Evolutionary conservation across 148 eudicot genomes (phyloP), one percentile per base, ranked within the genome.

Genomic region (Vaccinium darrowii): DNA sequence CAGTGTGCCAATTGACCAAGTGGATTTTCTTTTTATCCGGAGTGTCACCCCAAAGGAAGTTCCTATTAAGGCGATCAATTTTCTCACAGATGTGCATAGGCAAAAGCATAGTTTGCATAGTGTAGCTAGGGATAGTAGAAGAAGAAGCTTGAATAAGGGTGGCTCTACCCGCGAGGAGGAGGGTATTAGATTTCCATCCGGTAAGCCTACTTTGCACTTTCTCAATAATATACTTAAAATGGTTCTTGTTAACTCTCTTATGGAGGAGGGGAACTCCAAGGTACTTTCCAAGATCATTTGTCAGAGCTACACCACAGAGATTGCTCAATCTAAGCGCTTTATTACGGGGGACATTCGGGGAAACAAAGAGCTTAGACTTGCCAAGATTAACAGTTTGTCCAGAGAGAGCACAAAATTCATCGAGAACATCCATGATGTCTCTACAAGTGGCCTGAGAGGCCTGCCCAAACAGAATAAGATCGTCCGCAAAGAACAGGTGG

Each of bases 281-380:
- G 1, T 58, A 58, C 6, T 4, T 2, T 0, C 6, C n/a, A 4
- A 58, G 63, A 5, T 58, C 5, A 15, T 2, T 0, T 1, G 63
- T 3, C 0, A 58, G 18, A 2, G 63, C 18, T 0, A 58, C 18
- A 0, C 18, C 18, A 18, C 63, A 2, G 0, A 16, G 1, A 14
- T 15, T 16, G 11, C 63, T 14, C 0, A 58, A 58, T 14, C 21
- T 18, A 0, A 8, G 10, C 1, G 11, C 54, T 8, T 8, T 52
- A 0, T 2, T 58, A 0, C 4, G 0, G 0, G 63, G 3, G 0
- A 58, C 1, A 0, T 58, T 58, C 1, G 21, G 63, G 0, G 63
- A 58, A 0, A 58, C 63, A 58, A 15, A 58, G 0, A 58, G 21
- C 18, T 58, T 58, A 18, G 63, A 62, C 2, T 62, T 62, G 0